Base-by-base conservation (phyloP, 768 basidiomycete species). In the Lentinula sp. region DNA sequence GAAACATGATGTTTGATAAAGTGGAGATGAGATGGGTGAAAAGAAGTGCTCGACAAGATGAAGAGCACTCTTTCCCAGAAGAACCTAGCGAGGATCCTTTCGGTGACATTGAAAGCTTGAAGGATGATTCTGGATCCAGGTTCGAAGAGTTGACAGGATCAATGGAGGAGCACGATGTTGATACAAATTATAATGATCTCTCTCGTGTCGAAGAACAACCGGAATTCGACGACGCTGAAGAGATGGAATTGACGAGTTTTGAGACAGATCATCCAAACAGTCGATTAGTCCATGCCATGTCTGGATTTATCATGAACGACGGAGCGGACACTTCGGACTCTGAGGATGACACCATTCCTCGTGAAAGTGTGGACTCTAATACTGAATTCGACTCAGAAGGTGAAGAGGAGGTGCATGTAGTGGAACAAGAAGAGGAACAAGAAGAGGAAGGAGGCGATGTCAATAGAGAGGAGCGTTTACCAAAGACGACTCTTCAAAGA, bases 1-100 rank as follows among this genome's bases (percentile, higher is more conserved):
- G 95, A 0, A 84, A 84, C 71, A 96, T 98, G 95, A 75, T 89
- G 55, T 95, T 87, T 65, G 95, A 96, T 74, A 85, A 80, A 65
- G 82, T 82, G 43, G 80, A 85, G 74, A 91, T 93, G 88, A 84
- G 82, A 65, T 96, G 94, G 94, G 86, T 93, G 59, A 89, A 86
- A 75, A 83, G 77, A 31, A 77, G 80, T 0, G 76, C 77, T 7
- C 68, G 72, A 23, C 70, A 70, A 4, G 69, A 71, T 3, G 65
- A 59, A 16, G 63, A 70, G 28, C 66, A 60, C 63, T 70, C 64
- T 65, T 71, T 70, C 62, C 68, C 75, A 57, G 79, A 74, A 32
- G 74, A 81, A 45, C 78, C 81, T 46, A 91, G 89, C 63, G 91
- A 93, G 65, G 95, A 98, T 75, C 91, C 93, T 7, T 98, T 98